Percentiles rank a stretch among this genome's conserved stretches.
Conservation (phyloP, 176 grass and related monocot species). For the Tillandsia leiboldiana region DNA sequence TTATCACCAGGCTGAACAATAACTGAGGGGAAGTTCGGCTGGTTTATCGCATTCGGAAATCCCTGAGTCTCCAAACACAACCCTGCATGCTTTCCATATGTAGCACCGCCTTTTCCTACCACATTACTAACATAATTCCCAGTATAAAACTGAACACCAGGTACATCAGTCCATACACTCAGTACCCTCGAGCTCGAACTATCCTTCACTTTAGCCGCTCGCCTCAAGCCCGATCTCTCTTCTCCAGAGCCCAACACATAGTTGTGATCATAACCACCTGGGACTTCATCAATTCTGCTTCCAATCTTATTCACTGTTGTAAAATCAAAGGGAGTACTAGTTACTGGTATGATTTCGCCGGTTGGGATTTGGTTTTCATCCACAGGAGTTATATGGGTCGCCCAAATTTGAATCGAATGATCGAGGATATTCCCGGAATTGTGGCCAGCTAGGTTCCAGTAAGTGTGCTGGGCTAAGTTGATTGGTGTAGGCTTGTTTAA, state of each 20-base stretch:
- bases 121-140: conserved; percentile 58
- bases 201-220: conserved; percentile 55
- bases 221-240: conserved; percentile 60
- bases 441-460: conserved; percentile 97
- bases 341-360: conserved; percentile 49
- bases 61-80: conserved; percentile 93
- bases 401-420: conserved; percentile 61
- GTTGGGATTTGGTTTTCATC: conserved; percentile 60
- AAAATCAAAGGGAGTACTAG: conserved; percentile 65
- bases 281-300: conserved; percentile 33
- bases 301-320: conserved; percentile 46
- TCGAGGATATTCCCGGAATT: conserved; percentile 49
- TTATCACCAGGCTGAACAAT: conserved; percentile 60
- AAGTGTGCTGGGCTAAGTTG: conserved; percentile 76
- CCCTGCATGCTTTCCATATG: conserved; percentile 54
- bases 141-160: conserved; percentile 82
- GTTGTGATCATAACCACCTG: conserved; percentile 56
- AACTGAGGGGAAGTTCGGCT: conserved; percentile 54
- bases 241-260: conserved; percentile 49
- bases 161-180: conserved; percentile 61
- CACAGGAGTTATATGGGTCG: conserved; percentile 56
- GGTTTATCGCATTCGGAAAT: conserved; percentile 84
- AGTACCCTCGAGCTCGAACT: conserved; percentile 33
- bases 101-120: conserved; percentile 50
- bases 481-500: conserved; percentile 60